Evolutionary conservation across 306 rosid genomes (phyloP).

Genomic region (Castanea mollissima): DNA sequence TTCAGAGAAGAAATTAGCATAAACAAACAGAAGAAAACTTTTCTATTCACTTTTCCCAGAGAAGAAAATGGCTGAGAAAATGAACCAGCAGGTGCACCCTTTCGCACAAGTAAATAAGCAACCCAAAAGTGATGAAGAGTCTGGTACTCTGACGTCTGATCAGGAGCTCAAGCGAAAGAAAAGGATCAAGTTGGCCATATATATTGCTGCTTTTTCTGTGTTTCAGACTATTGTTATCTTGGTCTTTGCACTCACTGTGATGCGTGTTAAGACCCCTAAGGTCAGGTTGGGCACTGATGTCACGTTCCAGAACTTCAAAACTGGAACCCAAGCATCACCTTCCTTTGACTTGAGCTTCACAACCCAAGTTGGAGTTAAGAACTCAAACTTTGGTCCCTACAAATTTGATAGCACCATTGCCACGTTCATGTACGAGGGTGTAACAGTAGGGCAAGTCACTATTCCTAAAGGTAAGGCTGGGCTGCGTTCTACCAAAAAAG

Average conservation of each 20-base stretch:
- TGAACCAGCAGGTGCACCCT: background rate
- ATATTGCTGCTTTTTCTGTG: no score
- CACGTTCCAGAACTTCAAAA: background rate
- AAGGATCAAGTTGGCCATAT: no score
- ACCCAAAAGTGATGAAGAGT: background rate
- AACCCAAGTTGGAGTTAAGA: background rate
- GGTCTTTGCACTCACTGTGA: no score
- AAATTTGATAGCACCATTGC: background rate
- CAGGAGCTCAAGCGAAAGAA: no score
- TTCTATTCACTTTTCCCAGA: background rate
- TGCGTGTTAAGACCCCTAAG: no score
- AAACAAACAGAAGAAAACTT: no score
- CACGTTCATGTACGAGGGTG: background rate
- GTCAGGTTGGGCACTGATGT: background rate
- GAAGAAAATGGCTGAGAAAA: constrained; percentile 5
- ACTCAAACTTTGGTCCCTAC: constrained; percentile 15
- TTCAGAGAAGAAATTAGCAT: no score
- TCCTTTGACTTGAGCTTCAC: background rate
- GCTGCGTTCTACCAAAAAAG: background rate
- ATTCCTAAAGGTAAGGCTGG: constrained; percentile 8
- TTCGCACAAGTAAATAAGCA: background rate
- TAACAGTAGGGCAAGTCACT: background rate
- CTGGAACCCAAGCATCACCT: background rate
- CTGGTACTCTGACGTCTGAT: no score
- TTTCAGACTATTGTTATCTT: no score